These are phyloP conservation scores for Knoxdaviesia capensis DNA, from an alignment of 2,329 filamentous ascomycete species.

Conservation along the genomic window DNA sequence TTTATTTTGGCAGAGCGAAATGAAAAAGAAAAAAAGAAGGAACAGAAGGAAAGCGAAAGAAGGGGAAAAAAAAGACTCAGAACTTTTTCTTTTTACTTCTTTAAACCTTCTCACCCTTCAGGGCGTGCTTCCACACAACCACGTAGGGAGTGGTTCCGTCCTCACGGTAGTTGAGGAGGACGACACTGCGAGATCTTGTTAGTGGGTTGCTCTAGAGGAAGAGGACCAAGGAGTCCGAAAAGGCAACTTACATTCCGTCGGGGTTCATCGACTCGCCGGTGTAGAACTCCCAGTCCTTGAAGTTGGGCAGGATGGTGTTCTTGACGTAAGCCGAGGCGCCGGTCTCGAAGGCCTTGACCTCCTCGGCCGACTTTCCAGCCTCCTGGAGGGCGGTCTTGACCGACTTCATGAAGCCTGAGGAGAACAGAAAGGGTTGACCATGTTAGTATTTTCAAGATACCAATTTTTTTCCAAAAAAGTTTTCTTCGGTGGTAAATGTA, in stretches of 20 bases:
- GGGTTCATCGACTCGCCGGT: conserved; percentile 83
- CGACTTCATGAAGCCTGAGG: conserved; percentile 71
- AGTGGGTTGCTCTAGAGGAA: conserved; percentile 3
- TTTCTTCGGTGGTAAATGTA: not conserved
- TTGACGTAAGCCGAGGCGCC: conserved; percentile 59
- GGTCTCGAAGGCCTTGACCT: conserved; percentile 61
- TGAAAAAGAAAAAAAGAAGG: not conserved
- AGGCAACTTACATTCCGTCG: conserved; percentile 63
- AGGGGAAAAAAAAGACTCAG: not conserved
- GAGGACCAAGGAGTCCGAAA: not conserved
- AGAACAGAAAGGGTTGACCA: not conserved
- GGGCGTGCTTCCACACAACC: conserved; percentile 87
- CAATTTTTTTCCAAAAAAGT: not conserved
- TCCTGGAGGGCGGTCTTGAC: conserved; percentile 53
- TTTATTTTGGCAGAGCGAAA: not conserved
- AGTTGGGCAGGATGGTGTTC: conserved; percentile 61
- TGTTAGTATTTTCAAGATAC: conserved; percentile 1
- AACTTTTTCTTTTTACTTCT: conserved; percentile 1
- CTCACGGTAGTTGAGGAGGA: conserved; percentile 94
- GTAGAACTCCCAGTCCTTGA: conserved; percentile 93
- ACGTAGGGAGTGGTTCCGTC: conserved; percentile 83
- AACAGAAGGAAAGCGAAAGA: not conserved
- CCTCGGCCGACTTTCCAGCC: conserved; percentile 38
- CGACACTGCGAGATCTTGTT: conserved; percentile 34
- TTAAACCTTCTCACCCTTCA: conserved; percentile 84